Evolutionary conservation across 768 basidiomycete species (phyloP).

Genomic region (Asterophora parasitica): DNA sequence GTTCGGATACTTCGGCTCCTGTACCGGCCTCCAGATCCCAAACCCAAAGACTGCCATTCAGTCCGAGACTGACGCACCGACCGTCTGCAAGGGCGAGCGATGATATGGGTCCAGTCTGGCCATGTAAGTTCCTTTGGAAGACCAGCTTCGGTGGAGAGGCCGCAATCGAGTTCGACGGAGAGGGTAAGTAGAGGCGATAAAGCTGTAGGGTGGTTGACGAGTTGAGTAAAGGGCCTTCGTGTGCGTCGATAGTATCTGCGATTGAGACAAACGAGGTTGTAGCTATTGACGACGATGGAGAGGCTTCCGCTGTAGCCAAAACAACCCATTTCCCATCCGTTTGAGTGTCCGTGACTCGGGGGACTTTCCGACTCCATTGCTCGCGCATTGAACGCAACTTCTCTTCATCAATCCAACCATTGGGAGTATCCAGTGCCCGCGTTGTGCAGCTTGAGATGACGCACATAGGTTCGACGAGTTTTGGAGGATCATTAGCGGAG

Average conservation of each 20-base stretch:
- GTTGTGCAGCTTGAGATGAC: constrained; percentile 58
- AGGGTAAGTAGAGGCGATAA: constrained; percentile 65
- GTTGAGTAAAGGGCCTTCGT: constrained; percentile 16
- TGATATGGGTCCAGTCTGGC: constrained; percentile 61
- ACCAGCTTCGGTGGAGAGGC: constrained; percentile 57
- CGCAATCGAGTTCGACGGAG: constrained; percentile 39
- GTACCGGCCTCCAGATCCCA: constrained; percentile 75
- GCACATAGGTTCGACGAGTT: constrained; percentile 31
- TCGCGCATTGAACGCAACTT: constrained; percentile 61
- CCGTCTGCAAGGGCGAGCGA: constrained; percentile 76
- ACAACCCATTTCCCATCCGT: constrained; percentile 87
- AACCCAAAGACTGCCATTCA: constrained; percentile 74
- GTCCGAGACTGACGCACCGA: constrained; percentile 71
- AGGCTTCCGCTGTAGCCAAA: constrained; percentile 52
- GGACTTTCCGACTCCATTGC: constrained; percentile 76
- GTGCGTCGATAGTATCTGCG: constrained; percentile 1
- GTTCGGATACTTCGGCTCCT: constrained; percentile 37
- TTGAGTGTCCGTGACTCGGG: constrained; percentile 64
- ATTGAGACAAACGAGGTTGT: constrained; percentile 15
- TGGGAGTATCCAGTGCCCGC: constrained; percentile 66
- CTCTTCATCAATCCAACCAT: constrained; percentile 65
- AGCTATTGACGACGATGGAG: constrained; percentile 15
- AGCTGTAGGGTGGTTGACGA: constrained; percentile 60
- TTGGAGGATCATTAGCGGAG: constrained; percentile 3
- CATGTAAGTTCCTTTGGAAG: constrained; percentile 68